phyloP scores from a whole-genome alignment of 2,329 filamentous ascomycete genomes.

The Penicillium polonicum region DNA sequence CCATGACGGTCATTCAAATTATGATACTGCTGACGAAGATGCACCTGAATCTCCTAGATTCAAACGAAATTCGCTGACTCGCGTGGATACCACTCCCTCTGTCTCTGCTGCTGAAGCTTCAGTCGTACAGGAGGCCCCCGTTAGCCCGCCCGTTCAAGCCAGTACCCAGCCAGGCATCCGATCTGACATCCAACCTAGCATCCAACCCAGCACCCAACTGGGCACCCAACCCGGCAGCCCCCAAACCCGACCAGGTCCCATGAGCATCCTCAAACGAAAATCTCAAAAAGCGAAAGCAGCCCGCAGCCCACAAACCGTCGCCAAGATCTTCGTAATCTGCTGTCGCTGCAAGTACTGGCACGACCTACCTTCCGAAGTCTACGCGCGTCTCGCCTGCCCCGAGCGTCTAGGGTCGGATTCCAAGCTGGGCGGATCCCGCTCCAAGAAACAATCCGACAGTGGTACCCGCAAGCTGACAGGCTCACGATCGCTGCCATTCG shows the following conservation, averaged over 20 bases:
- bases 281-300: conserved; percentile 15
- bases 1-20: conserved; percentile 28
- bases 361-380: conserved; percentile 42
- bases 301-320: conserved; percentile 26
- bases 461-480: neutral
- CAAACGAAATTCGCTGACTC: neutral
- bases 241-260: conserved; percentile 2
- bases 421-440: conserved; percentile 5
- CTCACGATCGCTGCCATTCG: conserved; percentile 1
- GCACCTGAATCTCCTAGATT: conserved; percentile 14
- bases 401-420: conserved; percentile 15
- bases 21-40: conserved; percentile 36
- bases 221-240: conserved; percentile 5
- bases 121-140: neutral
- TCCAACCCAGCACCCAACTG: neutral
- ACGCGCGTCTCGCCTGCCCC: conserved; percentile 36
- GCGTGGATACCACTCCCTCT: neutral
- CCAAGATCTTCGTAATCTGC: conserved; percentile 46
- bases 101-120: neutral
- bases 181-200: neutral
- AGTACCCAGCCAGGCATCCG: neutral
- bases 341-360: conserved; percentile 47
- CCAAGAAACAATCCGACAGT: neutral
- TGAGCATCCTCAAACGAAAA: conserved; percentile 12
- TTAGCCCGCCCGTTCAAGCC: neutral